Evolutionary conservation across 305 asterid species (phyloP).

Genomic region (Fraxinus baroniana): DNA sequence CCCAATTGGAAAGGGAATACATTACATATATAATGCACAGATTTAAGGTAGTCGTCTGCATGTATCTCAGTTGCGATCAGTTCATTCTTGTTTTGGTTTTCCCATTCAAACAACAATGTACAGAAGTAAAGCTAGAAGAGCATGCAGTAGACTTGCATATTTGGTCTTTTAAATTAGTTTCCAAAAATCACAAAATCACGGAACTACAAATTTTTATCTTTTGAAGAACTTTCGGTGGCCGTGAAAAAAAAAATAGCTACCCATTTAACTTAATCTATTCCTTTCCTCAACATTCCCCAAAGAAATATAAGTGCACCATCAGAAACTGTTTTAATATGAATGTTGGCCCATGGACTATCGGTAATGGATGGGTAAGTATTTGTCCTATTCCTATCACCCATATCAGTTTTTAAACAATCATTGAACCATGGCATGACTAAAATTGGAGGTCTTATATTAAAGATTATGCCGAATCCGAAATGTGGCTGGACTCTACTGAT

Average conservation of each 20-base stretch:
- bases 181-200: neutral
- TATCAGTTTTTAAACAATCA: neutral
- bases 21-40: neutral
- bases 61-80: neutral
- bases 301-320: neutral
- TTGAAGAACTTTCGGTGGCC: neutral
- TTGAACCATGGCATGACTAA: neutral
- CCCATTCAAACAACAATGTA: neutral
- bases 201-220: neutral
- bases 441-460: neutral
- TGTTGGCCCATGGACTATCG: neutral
- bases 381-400: neutral
- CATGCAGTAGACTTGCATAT: neutral
- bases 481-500: neutral
- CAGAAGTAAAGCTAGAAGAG: constrained; percentile 7
- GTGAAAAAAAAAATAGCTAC: neutral
- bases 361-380: neutral
- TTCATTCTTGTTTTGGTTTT: neutral
- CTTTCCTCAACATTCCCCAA: neutral
- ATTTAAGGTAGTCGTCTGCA: neutral
- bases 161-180: neutral
- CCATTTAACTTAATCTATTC: neutral
- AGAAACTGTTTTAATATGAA: neutral
- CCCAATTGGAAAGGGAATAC: neutral
- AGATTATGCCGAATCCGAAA: neutral